Evolutionary conservation across 1,139 yeast genomes (phyloP), one percentile per base, ranked within the genome.

Genomic region (Saccharomyces hybrid): DNA sequence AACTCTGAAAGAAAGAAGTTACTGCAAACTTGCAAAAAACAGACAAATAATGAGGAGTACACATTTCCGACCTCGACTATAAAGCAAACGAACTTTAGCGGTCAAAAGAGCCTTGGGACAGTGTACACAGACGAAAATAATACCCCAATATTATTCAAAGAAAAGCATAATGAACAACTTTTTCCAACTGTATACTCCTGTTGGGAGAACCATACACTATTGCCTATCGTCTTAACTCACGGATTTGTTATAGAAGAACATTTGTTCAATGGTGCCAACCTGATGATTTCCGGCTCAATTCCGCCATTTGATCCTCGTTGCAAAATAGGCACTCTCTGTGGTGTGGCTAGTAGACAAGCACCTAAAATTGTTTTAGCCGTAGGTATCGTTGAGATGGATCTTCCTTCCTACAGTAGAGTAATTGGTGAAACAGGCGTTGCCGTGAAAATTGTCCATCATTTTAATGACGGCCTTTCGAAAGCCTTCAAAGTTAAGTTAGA

Each of bases 211-310:
- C 90, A 93, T 0, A 78, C 73, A 58, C 56, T 89, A 8, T 63
- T 88, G 28, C 96, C 96, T 0, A 67, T 77, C 2, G 79, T 91
- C 2, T 70, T 74, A 54, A 91, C 97, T 0, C 93, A 88, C 66
- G 81, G 81, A 11, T 81, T 78, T 62, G 97, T 93, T 2, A 76
- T 91, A 19, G 80, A 80, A 55, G 74, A 67, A 14, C 62, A 66
- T 29, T 56, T 75, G 16, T 71, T 90, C 29, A 82, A 80, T 57
- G 97, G 97, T 7, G 97, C 98, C 0, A 86, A 91, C 67, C 75
- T 93, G 63, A 91, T 93, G 97, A 75, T 88, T 38, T 95, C 96
- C 0, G 99, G 99, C 0, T 82, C 93, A 2, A 75, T 87, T 5
- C 87, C 89, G 0, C 96, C 96, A 0, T 84, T 86, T 64, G 89